Evolutionary conservation across 2,329 filamentous ascomycete genomes (phyloP).

Genomic region (Seiridium unicorne): DNA sequence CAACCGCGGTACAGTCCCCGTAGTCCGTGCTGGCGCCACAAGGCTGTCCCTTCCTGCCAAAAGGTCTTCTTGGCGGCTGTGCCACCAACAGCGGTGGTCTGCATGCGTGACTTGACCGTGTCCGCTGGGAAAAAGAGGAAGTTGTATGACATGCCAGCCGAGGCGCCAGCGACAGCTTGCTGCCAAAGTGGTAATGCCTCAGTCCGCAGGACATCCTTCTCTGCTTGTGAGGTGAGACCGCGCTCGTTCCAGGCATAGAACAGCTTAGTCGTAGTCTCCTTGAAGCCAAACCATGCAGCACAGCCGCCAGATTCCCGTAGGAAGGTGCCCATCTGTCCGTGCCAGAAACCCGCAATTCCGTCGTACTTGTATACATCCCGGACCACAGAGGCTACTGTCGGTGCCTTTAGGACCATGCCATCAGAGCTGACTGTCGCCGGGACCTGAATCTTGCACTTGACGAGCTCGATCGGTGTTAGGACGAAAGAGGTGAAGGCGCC

Average conservation of each 20-base stretch:
- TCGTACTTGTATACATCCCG: constrained; percentile 78
- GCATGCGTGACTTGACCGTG: constrained; percentile 96
- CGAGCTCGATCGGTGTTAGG: constrained; percentile 91
- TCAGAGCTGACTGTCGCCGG: constrained; percentile 40
- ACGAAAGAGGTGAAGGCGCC: constrained; percentile 88
- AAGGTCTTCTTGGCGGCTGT: constrained; percentile 61
- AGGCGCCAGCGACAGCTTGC: constrained; percentile 82
- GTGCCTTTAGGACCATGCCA: constrained; percentile 41
- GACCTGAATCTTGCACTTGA: constrained; percentile 98
- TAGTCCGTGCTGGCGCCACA: constrained; percentile 83
- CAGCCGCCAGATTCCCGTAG: constrained; percentile 92
- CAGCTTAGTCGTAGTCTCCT: constrained; percentile 73
- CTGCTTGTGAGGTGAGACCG: constrained; percentile 33
- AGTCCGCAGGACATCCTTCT: constrained; percentile 39
- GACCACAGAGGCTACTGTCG: constrained; percentile 70
- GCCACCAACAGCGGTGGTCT: constrained; percentile 72
- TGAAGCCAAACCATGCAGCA: constrained; percentile 92
- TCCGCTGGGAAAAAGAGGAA: constrained; percentile 97
- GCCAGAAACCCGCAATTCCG: constrained; percentile 87
- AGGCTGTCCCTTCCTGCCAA: constrained; percentile 62
- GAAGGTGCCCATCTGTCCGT: constrained; percentile 88
- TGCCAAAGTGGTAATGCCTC: constrained; percentile 75
- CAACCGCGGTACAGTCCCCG: constrained; percentile 90
- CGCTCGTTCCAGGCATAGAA: constrained; percentile 61
- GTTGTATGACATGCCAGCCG: constrained; percentile 91